These are phyloP conservation scores for Heterobasidion parviporum DNA, from an alignment of 1,284 basidiomycete genomes.

Conservation along the genomic window DNA sequence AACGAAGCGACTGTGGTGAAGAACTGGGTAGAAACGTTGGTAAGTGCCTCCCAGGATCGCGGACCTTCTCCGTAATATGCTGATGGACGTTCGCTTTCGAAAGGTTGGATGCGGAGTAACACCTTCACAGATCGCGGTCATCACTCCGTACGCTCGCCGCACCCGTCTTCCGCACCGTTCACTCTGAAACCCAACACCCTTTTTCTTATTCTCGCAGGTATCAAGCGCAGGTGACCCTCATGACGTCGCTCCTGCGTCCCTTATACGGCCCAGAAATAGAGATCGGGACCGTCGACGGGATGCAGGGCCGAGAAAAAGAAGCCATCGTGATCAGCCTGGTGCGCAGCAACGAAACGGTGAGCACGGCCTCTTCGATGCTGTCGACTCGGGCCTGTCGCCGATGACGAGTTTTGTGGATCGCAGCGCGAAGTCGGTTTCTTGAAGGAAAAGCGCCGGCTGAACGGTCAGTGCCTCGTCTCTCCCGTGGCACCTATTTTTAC, in stretches of 20 bases:
- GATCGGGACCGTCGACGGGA: constrained; percentile 87
- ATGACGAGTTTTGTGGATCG: too few relatives aligned
- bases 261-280: constrained; percentile 66
- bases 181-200: constrained; percentile 2
- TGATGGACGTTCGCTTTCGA: background rate
- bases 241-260: constrained; percentile 67
- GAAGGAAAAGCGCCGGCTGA: constrained; percentile 83
- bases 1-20: constrained; percentile 87
- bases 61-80: background rate
- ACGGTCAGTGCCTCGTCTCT: constrained; percentile 42
- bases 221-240: constrained; percentile 83
- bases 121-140: constrained; percentile 77
- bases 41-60: constrained; percentile 25
- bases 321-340: constrained; percentile 86
- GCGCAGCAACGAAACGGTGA: constrained; percentile 74
- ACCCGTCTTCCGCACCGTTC: background rate
- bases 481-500: background rate
- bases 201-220: constrained; percentile 38
- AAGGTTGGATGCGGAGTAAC: constrained; percentile 67
- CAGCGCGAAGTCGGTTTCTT: constrained; percentile 88
- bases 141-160: constrained; percentile 67
- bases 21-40: constrained; percentile 74
- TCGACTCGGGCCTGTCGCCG: too few relatives aligned
- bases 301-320: constrained; percentile 91
- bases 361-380: constrained; percentile 5